Conservation (phyloP, 805 yeast genomes). For the Ogataea methylovora region DNA sequence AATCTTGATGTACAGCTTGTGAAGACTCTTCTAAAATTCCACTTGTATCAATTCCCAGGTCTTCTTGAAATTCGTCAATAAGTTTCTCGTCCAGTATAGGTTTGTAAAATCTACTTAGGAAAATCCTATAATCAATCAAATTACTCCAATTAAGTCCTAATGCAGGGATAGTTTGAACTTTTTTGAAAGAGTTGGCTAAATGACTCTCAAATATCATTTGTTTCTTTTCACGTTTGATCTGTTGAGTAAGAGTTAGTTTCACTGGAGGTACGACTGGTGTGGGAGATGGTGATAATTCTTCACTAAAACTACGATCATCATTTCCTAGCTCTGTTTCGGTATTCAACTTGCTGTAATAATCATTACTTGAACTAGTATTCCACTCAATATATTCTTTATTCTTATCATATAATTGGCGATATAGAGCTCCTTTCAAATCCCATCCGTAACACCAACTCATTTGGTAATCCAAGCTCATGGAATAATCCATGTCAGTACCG, state of each 20-base stretch:
- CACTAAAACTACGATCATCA: background rate
- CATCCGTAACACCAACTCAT: constrained; percentile 72
- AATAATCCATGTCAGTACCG: constrained; percentile 23
- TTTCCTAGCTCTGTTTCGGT: background rate
- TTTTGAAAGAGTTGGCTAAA: constrained; percentile 24
- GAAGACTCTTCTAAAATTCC: background rate
- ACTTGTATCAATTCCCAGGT: constrained; percentile 23
- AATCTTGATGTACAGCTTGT: too few relatives aligned
- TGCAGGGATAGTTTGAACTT: constrained; percentile 37
- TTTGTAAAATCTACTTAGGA: constrained; percentile 33
- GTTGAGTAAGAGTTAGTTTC: constrained; percentile 14
- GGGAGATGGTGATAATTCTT: background rate
- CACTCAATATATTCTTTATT: constrained; percentile 5
- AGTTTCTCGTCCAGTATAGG: constrained; percentile 28
- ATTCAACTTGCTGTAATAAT: constrained; percentile 11
- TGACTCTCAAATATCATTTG: constrained; percentile 20
- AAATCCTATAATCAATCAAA: constrained; percentile 40
- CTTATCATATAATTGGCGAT: constrained; percentile 17
- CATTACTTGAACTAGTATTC: constrained; percentile 11
- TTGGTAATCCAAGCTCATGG: constrained; percentile 52
- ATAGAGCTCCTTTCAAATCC: constrained; percentile 35
- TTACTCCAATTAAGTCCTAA: constrained; percentile 51
- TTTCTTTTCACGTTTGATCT: constrained; percentile 18
- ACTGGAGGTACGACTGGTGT: background rate
- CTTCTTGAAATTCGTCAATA: constrained; percentile 27